phyloP scores from a whole-genome alignment of 208 protist genomes.

The Angomonas desouzai region DNA sequence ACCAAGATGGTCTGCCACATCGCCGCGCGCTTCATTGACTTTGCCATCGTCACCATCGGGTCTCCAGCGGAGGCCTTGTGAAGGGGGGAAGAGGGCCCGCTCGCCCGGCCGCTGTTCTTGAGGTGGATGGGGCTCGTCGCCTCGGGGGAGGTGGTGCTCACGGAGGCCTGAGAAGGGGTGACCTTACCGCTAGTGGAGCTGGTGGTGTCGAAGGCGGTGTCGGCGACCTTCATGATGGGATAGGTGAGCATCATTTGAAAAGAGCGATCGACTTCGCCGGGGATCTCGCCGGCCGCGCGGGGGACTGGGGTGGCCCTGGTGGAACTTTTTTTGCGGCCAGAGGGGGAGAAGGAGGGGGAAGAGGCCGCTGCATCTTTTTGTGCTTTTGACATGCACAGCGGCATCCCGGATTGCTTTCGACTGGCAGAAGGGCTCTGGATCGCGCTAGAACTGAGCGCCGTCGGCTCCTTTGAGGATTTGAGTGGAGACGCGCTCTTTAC shows the following conservation, averaged over 20 bases:
- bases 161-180: slow-evolving; percentile 9
- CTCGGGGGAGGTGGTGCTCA: not conserved
- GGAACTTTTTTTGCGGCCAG: not conserved
- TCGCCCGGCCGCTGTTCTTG: slow-evolving; percentile 7
- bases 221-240: slow-evolving; percentile 62
- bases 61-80: slow-evolving; percentile 13
- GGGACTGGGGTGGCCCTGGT: not conserved
- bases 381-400: slow-evolving; percentile 42
- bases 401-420: slow-evolving; percentile 6
- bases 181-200: slow-evolving; percentile 23
- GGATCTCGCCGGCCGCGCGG: slow-evolving; percentile 8
- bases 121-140: too few relatives aligned
- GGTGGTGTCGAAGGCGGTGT: slow-evolving; percentile 75
- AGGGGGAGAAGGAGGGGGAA: not conserved
- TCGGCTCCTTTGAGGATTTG: not conserved
- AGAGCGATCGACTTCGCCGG: slow-evolving; percentile 32
- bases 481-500: not conserved
- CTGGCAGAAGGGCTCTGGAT: not conserved
- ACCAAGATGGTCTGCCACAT: slow-evolving; percentile 74
- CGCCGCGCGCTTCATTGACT: slow-evolving; percentile 63
- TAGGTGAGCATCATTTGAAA: slow-evolving; percentile 65
- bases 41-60: slow-evolving; percentile 45
- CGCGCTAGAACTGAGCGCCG: slow-evolving; percentile 1
- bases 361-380: slow-evolving; percentile 28
- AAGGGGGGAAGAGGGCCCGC: not conserved